Percentiles rank a stretch among this genome's conserved stretches.
Conservation (phyloP, 345 rosid genomes). For the Linum trigynum region DNA sequence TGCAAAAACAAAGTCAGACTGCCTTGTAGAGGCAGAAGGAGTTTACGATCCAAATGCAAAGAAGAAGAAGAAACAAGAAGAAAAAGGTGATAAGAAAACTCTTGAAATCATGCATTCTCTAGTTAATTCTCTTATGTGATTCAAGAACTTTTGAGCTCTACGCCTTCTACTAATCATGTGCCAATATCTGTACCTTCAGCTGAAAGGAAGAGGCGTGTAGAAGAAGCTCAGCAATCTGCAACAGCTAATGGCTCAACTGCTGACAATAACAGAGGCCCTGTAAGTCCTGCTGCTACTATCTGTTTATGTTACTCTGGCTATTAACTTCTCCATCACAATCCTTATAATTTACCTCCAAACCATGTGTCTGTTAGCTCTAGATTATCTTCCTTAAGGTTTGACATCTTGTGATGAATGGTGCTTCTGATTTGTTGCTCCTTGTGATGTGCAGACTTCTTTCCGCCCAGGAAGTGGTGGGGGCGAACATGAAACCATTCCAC, state of each 20-base stretch:
- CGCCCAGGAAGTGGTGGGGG: constrained; percentile 34
- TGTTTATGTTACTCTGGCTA: neutral
- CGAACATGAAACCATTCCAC: constrained; percentile 51
- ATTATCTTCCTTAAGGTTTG: neutral
- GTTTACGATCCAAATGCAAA: constrained; percentile 69
- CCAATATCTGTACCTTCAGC: constrained; percentile 33
- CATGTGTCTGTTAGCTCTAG: no score
- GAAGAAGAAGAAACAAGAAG: constrained; percentile 87
- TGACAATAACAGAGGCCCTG: constrained; percentile 48
- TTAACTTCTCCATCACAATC: neutral
- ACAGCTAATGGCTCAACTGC: constrained; percentile 47
- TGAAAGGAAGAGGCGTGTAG: constrained; percentile 67
- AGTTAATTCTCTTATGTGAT: neutral
- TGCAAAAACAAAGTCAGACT: constrained; percentile 83
- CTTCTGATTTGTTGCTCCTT: neutral
- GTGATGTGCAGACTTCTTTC: constrained; percentile 40
- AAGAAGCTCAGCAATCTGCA: constrained; percentile 53
- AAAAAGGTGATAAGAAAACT: constrained; percentile 43
- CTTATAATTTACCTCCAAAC: neutral
- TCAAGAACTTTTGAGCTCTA: neutral
- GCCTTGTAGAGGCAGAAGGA: constrained; percentile 77
- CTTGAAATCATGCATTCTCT: neutral
- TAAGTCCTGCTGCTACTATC: constrained; percentile 25
- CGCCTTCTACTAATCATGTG: neutral
- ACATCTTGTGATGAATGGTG: neutral